Base-by-base conservation (phyloP, 2,329 filamentous ascomycete genomes). In the Biscogniauxia mediterranea region DNA sequence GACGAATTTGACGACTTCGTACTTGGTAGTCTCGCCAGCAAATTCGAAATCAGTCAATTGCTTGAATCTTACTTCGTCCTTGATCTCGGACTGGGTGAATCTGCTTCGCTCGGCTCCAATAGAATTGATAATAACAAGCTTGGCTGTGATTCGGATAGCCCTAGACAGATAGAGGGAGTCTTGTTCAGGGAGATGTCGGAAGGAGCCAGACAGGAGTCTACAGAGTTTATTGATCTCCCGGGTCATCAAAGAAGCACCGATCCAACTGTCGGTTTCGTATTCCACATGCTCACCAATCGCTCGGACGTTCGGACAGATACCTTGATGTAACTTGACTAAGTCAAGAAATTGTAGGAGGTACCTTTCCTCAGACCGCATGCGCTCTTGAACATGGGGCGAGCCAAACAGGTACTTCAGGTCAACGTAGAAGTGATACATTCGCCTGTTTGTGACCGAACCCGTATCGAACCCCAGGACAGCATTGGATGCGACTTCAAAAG, bases 251-350 rank as follows among this genome's bases (percentile, higher is more conserved):
- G 93, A 97, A 3, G 95, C 94, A 61, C 92, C 96, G 57, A 99
- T 98, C 95, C 95, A 99, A 20, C 92, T 91, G 77, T 99, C 96
- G 1, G 93, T 96, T 76, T 99, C 95, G 72, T 98, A 99, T 75
- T 99, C 96, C 32, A 99, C 91, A 74, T 99, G 95, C 72, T 98
- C 95, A 17, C 93, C 93, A 21, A 97, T 86, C 2, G 94, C 95
- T 64, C 96, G 86, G 25, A 93, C 83, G 70, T 98, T 99, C 1
- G 95, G 95, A 69, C 94, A 97, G 59, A 99, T 97, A 26, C 95
- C 94, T 78, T 99, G 96, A 66, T 97, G 93, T 53, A 99, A 84
- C 75, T 97, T 97, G 65, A 97, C 92, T 17, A 99, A 81, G 73
- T 99, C 96, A 52, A 99, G 81, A 76, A 98, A 99, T 71, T 99